Evolutionary conservation across 1,284 basidiomycete genomes (phyloP), one percentile per base, ranked within the genome.

Genomic region (Cutaneotrichosporon curvatum): DNA sequence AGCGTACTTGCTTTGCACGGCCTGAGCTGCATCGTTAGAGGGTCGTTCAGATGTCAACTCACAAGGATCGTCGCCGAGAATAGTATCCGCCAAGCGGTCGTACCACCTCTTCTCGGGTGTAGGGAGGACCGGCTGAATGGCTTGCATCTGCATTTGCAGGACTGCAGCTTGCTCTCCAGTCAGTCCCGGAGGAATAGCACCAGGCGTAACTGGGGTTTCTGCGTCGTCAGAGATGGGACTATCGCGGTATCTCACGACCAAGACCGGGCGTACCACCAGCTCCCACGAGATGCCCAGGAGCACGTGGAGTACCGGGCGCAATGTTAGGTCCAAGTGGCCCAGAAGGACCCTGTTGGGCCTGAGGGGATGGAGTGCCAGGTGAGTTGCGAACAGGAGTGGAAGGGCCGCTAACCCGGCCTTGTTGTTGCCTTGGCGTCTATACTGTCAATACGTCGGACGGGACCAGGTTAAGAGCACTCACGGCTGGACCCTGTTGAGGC

Each of bases 1-100:
- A 1, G 94, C 95, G 61, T 92, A 98, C 50, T 87, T 83, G 54
- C 68, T 74, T 49, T 67, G 61, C 19, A 67, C 62, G 4, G 68
- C 63, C 46, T 73, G 72, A 28, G 67, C 62, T 64, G 53, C 8
- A 21, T 22, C 50, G 25, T 53, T 39, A 33, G 22, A 40, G 31
- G 18, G 22, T 77, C 78, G 20, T 19, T 19, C 9, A 77, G 72
- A 8, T 69, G 33, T 70, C 69, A 60, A 19, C 75, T 74, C 38
- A 78, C 70, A 53, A 81, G 85, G 57, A 58, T 91, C 88, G 45
- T 89, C 87, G 16, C 89, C 89, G 1, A 94, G 75, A 42, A 94
- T 76, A 8, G 82, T 83, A 63, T 91, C 90, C 0, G 87, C 88
- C 14, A 92, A 70, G 55, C 87, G 84, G 73, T 92, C 89, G 58